Conservation (phyloP, 257 asterid species). For the Penstemon davidsonii region DNA sequence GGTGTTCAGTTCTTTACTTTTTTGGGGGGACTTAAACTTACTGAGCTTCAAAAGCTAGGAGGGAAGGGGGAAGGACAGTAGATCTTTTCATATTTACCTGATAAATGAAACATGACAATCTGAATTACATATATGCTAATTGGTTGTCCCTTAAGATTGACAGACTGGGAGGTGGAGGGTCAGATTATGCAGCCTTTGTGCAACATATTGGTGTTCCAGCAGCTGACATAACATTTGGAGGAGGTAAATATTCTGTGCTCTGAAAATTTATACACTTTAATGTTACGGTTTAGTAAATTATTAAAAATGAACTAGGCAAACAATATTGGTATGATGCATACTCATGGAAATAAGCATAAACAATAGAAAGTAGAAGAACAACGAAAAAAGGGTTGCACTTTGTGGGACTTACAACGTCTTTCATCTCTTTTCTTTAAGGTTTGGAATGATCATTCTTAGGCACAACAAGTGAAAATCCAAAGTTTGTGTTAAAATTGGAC, state of each 20-base stretch:
- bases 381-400: neutral
- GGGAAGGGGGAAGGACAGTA: neutral
- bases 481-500: neutral
- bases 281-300: neutral
- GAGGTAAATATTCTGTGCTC: constrained; percentile 39
- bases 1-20: too few relatives aligned
- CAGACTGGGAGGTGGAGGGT: constrained; percentile 80
- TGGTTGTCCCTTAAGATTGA: constrained; percentile 50
- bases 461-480: neutral
- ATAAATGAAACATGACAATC: constrained; percentile 5
- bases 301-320: neutral
- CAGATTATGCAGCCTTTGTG: constrained; percentile 77
- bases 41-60: neutral
- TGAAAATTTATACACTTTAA: constrained; percentile 5
- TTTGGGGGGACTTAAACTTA: too few relatives aligned
- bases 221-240: constrained; percentile 60
- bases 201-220: constrained; percentile 82
- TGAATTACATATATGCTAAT: constrained; percentile 12
- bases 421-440: neutral
- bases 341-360: neutral
- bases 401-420: constrained; percentile 3
- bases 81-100: constrained; percentile 7
- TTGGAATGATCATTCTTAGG: neutral
- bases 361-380: neutral
- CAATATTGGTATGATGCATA: neutral